Conservation (phyloP, 2,329 filamentous ascomycete genomes). For the Penicillium crustosum region DNA sequence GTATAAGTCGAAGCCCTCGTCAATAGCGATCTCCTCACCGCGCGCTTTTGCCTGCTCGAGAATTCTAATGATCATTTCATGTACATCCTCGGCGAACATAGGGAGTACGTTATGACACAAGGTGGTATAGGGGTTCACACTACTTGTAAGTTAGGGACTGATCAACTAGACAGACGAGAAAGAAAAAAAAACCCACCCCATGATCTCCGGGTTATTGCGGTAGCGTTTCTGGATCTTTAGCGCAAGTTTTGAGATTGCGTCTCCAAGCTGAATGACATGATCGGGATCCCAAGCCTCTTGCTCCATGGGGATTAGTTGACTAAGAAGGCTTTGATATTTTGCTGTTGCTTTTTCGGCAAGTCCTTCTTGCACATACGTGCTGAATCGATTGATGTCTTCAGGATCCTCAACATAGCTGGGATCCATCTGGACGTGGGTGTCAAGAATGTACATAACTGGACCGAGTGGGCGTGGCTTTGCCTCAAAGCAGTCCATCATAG, state of each 20-base stretch:
- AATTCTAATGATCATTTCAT: slow-evolving; percentile 79
- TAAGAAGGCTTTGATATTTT: slow-evolving; percentile 77
- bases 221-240: slow-evolving; percentile 92
- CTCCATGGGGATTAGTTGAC: slow-evolving; percentile 74
- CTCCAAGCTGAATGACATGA: slow-evolving; percentile 85
- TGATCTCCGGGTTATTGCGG: slow-evolving; percentile 79
- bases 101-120: slow-evolving; percentile 83
- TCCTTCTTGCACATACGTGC: slow-evolving; percentile 68
- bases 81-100: slow-evolving; percentile 83
- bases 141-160: slow-evolving; percentile 25
- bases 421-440: slow-evolving; percentile 79
- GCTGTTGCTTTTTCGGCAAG: slow-evolving; percentile 71
- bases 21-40: slow-evolving; percentile 74
- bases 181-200: slow-evolving; percentile 59
- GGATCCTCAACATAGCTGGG: slow-evolving; percentile 68
- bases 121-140: slow-evolving; percentile 63
- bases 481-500: slow-evolving; percentile 87
- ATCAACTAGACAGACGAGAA: slow-evolving; percentile 45
- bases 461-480: slow-evolving; percentile 80
- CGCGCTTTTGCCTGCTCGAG: slow-evolving; percentile 69
- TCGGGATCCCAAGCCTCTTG: slow-evolving; percentile 86
- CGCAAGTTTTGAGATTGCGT: slow-evolving; percentile 78
- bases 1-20: slow-evolving; percentile 94
- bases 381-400: slow-evolving; percentile 71
- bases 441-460: slow-evolving; percentile 74